Evolutionary conservation across 208 protist genomes (phyloP), one percentile per base, ranked within the genome.

Genomic region (Acanthamoeba triangularis): DNA sequence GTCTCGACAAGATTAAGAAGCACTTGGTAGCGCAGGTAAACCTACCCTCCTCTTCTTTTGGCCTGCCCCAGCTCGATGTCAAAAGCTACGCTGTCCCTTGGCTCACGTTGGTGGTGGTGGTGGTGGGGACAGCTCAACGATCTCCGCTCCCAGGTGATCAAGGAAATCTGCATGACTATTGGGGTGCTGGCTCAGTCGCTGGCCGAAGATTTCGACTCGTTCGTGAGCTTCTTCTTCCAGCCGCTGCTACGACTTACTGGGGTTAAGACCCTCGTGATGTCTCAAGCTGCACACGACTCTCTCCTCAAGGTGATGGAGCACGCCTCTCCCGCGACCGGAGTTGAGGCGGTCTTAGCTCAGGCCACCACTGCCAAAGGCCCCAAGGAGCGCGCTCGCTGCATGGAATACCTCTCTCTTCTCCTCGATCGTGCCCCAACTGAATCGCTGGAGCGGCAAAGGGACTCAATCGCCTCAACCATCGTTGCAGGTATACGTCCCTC

Each of bases 131-230:
- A 87, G 78, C 23, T 87, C 25, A 28, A 23, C 37, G 78, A 87
- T 59, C n/a, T 87, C 16, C 78, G 78, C 49, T 87, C 78, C 10
- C 78, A 87, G 28, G 78, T 87, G 78, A 54, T 87, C 37, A 87
- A 87, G 49, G 78, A 87, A 35, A 35, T 87, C 16, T 87, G 78
- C 49, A 30, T 20, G 16, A 87, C 78, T 13, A 8, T 87, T 49
- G 44, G 41, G 7, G n/a, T 87, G 14, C 78, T 87, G 11, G 78
- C 78, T 14, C 47, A 25, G 20, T 33, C 37, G 63, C 78, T 87
- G 1, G 28, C 25, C 10, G 47, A 61, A 35, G 28, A n/a, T 49
- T 87, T 87, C 30, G 78, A 87, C 28, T 30, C 16, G 13, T 30
- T 61, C 20, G 78, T 49, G 47, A 10, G 49, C 14, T 87, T 56